Percentiles rank a stretch among this genome's conserved stretches.
phyloP scores from a whole-genome alignment of 352 stramenopile genomes.

The Plasmopara muralis region DNA sequence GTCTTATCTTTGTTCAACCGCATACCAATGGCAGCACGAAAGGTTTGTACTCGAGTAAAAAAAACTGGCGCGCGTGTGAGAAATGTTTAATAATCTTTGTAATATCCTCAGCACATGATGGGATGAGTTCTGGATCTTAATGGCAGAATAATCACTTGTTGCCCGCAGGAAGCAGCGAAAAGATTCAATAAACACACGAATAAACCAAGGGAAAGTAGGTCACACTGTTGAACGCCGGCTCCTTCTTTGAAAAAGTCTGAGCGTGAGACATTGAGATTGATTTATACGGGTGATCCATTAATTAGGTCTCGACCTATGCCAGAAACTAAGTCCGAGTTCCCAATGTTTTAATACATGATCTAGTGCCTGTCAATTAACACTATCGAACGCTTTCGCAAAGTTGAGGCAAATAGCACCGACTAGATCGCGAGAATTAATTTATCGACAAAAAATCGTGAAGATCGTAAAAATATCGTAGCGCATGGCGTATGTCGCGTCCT shows the following conservation, averaged over 20 bases:
- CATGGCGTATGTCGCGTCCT: neutral
- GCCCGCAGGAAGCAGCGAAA: neutral
- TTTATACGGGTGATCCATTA: neutral
- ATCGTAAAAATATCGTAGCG: neutral
- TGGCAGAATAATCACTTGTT: neutral
- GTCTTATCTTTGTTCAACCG: neutral
- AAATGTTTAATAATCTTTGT: neutral
- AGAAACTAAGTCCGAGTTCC: neutral
- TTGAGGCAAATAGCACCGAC: conserved; percentile 3
- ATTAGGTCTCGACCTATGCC: neutral
- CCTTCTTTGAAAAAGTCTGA: neutral
- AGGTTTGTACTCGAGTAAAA: neutral
- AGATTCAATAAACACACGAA: neutral
- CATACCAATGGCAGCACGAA: neutral
- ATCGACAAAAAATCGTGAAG: neutral
- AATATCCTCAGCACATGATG: neutral
- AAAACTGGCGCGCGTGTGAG: neutral
- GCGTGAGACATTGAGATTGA: neutral
- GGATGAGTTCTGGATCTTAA: neutral
- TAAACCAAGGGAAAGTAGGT: neutral
- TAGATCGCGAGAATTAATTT: neutral
- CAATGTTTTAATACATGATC: neutral
- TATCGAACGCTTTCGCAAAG: conserved; percentile 5
- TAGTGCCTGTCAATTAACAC: conserved; percentile 4
- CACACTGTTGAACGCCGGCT: neutral